Evolutionary conservation across 805 yeast species (phyloP), one percentile per base, ranked within the genome.

Genomic region (Priceomyces haplophilus): DNA sequence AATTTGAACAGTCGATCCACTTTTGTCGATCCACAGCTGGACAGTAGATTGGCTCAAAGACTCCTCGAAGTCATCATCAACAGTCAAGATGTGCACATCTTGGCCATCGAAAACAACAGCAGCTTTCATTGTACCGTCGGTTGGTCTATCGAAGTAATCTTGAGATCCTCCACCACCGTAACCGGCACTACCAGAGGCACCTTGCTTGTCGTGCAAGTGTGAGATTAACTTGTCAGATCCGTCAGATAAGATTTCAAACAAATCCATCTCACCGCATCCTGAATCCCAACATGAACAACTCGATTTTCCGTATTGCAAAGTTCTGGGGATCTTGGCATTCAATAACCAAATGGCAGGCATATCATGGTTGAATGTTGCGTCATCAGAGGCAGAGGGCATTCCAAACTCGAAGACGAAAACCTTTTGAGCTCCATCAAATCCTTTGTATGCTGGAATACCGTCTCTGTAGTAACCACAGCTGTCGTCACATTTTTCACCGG

Each of bases 281-380:
- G 95, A 77, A 41, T 78, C 57, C 99, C 99, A 93, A 79, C 99
- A 93, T 29, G 97, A 88, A 76, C 98, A 93, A 16, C 78, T 62
- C 19, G 82, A 63, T 47, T 73, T 72, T 65, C 97, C 97, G 70
- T 93, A 93, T 73, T 93, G 98, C 59, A 83, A 70, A 53, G 97
- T 90, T 78, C 99, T 88, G 70, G 99, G 97, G 61, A 90, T 83
- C 75, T 87, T 86, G 49, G 96, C 96, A 66, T 90, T 90, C 64
- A 90, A 80, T 66, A 90, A 73, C 98, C 98, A 90, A 56, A 90
- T 78, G 49, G 99, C 98, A 53, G 99, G 99, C 98, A 93, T 91
- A 67, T 93, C 97, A 59, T 76, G 76, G 76, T 90, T 89, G 57
- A 58, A 63, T 25, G 73, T 58, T 40, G 72, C 52, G 36, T 75